Conservation (phyloP, 1,139 yeast genomes). For the Pichia sp. region DNA sequence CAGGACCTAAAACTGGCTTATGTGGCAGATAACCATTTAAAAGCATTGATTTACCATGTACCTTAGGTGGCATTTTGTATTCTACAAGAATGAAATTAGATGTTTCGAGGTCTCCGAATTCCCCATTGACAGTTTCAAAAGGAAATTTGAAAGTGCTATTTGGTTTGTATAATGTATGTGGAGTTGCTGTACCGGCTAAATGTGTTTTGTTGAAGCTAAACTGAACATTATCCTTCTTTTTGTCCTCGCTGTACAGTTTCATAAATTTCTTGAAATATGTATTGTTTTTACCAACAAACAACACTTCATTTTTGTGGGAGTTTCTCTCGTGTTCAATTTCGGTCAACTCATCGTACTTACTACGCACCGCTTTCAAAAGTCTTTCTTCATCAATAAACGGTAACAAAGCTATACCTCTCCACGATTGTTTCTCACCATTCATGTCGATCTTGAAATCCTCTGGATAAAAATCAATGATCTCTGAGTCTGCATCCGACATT, state of each 20-base stretch:
- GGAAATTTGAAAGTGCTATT: conserved; percentile 52
- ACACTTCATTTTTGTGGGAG: conserved; percentile 53
- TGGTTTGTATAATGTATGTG: conserved; percentile 39
- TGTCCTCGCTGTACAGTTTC: conserved; percentile 28
- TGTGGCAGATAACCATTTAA: conserved; percentile 72
- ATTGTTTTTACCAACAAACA: conserved; percentile 53
- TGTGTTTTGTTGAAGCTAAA: conserved; percentile 49
- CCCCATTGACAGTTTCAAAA: conserved; percentile 40
- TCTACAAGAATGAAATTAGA: conserved; percentile 47
- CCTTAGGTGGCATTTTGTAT: conserved; percentile 54
- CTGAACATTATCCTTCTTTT: conserved; percentile 23
- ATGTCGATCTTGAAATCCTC: conserved; percentile 83
- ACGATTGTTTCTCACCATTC: conserved; percentile 91
- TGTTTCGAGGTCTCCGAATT: conserved; percentile 52
- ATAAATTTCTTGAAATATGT: conserved; percentile 36
- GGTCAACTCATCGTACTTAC: conserved; percentile 55
- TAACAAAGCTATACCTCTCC: conserved; percentile 89
- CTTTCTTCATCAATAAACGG: conserved; percentile 88
- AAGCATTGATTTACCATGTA: conserved; percentile 71
- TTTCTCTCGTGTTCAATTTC: conserved; percentile 69
- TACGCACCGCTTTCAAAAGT: conserved; percentile 57
- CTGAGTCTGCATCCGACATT: conserved; percentile 76
- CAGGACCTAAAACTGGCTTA: conserved; percentile 51
- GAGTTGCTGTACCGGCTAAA: conserved; percentile 57
- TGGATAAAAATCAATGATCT: conserved; percentile 87